These are phyloP conservation scores for Drechslerella coelobrocha DNA, from an alignment of 2,329 filamentous ascomycete genomes.

Conservation along the genomic window DNA sequence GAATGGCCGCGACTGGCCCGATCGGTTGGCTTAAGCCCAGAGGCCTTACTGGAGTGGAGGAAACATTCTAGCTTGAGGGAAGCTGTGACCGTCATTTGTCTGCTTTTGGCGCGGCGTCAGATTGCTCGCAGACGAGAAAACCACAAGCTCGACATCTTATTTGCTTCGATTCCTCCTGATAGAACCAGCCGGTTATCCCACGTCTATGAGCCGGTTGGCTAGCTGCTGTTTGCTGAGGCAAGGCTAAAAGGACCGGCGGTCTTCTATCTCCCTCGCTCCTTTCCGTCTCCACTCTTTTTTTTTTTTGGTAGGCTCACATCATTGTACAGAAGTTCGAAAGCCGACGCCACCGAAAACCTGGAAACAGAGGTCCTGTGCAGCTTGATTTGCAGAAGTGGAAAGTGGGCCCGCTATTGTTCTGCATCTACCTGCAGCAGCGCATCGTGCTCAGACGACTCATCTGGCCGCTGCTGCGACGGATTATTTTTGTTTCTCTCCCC, in stretches of 20 bases:
- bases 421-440: not conserved
- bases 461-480: not conserved
- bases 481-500: conserved; percentile 2
- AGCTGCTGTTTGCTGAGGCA: not conserved
- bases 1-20: not conserved
- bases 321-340: not conserved
- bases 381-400: not conserved
- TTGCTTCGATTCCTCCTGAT: not conserved
- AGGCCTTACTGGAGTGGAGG: too few species aligned
- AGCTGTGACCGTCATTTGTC: not conserved
- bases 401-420: not conserved
- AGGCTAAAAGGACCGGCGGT: not conserved
- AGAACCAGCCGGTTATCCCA: not conserved
- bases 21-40: too few species aligned
- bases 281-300: not conserved
- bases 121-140: not conserved
- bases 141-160: not conserved
- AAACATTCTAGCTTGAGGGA: too few species aligned
- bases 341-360: conserved; percentile 3
- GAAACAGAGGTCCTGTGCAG: not conserved
- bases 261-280: not conserved
- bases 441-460: conserved; percentile 5
- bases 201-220: not conserved
- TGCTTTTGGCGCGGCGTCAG: conserved; percentile 2
- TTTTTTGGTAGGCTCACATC: not conserved